phyloP scores from a whole-genome alignment of 2,329 filamentous ascomycete genomes.

The Fusarium tupiense region DNA sequence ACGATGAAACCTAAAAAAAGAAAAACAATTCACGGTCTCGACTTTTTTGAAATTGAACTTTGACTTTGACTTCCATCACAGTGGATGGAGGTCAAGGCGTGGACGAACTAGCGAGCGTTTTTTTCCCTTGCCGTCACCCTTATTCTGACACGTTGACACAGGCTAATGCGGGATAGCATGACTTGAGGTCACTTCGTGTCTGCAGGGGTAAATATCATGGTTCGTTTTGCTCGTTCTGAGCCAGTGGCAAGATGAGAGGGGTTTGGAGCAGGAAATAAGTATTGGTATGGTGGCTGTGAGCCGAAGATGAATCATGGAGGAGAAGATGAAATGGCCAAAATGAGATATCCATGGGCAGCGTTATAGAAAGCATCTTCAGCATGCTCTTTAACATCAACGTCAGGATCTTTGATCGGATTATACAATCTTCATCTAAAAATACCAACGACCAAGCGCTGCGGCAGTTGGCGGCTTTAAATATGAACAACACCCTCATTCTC shows the following conservation, averaged over 20 bases:
- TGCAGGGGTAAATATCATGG: slow-evolving; percentile 1
- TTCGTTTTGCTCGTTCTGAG: background rate
- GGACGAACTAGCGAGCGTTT: slow-evolving; percentile 3
- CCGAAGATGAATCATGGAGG: background rate
- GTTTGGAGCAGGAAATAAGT: background rate
- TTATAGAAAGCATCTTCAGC: background rate
- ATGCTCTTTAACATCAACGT: background rate
- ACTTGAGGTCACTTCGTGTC: slow-evolving; percentile 10
- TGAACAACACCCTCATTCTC: background rate
- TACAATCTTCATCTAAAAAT: background rate
- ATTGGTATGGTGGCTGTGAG: background rate
- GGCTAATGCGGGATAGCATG: slow-evolving; percentile 22
- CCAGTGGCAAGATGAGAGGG: slow-evolving; percentile 28
- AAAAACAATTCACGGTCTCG: slow-evolving; percentile 7
- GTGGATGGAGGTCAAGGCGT: slow-evolving; percentile 6
- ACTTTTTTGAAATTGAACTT: background rate
- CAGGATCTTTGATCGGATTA: background rate
- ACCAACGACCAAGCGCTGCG: background rate
- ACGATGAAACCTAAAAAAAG: slow-evolving; percentile 13
- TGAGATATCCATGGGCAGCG: background rate
- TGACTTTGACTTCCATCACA: background rate
- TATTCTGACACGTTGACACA: slow-evolving; percentile 14
- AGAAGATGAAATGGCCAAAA: background rate
- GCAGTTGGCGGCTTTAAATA: slow-evolving; percentile 3
- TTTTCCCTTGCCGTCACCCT: background rate